Evolutionary conservation across 1,284 basidiomycete species (phyloP).

Genomic region (Sutorius eximius): DNA sequence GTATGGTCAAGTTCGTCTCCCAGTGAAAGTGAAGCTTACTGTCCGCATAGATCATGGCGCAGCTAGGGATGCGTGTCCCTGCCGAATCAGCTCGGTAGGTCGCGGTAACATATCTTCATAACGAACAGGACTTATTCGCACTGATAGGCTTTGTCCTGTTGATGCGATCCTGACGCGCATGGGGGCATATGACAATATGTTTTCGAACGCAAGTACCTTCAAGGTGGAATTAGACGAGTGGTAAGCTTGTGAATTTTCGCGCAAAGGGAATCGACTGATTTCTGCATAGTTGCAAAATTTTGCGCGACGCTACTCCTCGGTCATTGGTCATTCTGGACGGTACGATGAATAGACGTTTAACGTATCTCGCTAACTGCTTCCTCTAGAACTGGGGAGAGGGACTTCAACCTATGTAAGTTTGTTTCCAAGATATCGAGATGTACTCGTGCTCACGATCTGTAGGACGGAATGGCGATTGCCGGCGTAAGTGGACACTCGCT

Average conservation of each 20-base stretch:
- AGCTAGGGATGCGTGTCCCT: slow-evolving; percentile 97
- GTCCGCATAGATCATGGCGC: slow-evolving; percentile 87
- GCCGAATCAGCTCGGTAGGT: slow-evolving; percentile 75
- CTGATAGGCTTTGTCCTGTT: slow-evolving; percentile 75
- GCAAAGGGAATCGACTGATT: background rate
- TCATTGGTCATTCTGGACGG: slow-evolving; percentile 95
- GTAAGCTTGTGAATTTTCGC: slow-evolving; percentile 39
- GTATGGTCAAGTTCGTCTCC: slow-evolving; percentile 39
- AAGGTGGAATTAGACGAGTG: slow-evolving; percentile 97
- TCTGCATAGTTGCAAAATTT: slow-evolving; percentile 75
- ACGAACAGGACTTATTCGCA: background rate
- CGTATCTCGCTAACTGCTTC: slow-evolving; percentile 11
- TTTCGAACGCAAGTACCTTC: slow-evolving; percentile 92
- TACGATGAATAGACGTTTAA: slow-evolving; percentile 36
- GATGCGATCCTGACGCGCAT: slow-evolving; percentile 96
- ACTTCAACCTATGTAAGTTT: slow-evolving; percentile 77
- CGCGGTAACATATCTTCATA: background rate
- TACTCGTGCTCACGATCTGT: slow-evolving; percentile 18
- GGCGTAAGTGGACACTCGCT: slow-evolving; percentile 50
- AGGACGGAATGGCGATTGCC: slow-evolving; percentile 96
- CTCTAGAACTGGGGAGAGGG: slow-evolving; percentile 82
- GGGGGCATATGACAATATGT: slow-evolving; percentile 99
- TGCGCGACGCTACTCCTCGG: slow-evolving; percentile 86
- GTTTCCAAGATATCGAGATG: slow-evolving; percentile 17
- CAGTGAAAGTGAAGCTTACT: slow-evolving; percentile 4